Evolutionary conservation across 345 rosid genomes (phyloP).

Genomic region (Triadica sebifera): DNA sequence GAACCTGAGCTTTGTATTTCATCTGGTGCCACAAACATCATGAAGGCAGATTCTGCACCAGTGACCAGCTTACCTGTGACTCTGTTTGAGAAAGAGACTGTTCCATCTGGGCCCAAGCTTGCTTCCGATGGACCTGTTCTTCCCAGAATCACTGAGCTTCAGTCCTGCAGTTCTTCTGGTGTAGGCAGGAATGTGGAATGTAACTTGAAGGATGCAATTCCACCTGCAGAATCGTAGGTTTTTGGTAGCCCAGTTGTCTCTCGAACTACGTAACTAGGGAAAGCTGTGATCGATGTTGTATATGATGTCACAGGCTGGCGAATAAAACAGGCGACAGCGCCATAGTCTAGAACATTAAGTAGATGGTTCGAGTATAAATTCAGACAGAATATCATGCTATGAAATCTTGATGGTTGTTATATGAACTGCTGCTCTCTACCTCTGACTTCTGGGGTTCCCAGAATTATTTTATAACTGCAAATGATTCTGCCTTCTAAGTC

Average conservation of each 20-base stretch:
- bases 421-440: too few relatives aligned
- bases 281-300: background rate
- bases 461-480: too few relatives aligned
- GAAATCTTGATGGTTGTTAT: background rate
- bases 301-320: background rate
- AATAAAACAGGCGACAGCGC: conserved; percentile 14
- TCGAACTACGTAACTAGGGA: background rate
- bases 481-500: too few relatives aligned
- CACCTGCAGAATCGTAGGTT: conserved; percentile 26
- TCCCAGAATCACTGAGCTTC: conserved; percentile 11
- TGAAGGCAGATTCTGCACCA: conserved; percentile 11
- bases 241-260: background rate
- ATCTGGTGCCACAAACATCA: conserved; percentile 1
- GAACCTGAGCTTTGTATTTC: conserved; percentile 20
- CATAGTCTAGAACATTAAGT: background rate
- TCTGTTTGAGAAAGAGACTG: conserved; percentile 7
- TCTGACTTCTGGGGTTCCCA: too few relatives aligned
- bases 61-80: background rate
- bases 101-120: conserved; percentile 10
- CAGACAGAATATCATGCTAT: conserved; percentile 4
- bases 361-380: conserved; percentile 4
- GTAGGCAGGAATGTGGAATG: conserved; percentile 22
- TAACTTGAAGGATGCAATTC: conserved; percentile 23
- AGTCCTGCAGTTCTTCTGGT: conserved; percentile 18
- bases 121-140: conserved; percentile 17